These are phyloP conservation scores for Sparassis latifolia DNA, from an alignment of 1,284 basidiomycete genomes.

Conservation along the genomic window DNA sequence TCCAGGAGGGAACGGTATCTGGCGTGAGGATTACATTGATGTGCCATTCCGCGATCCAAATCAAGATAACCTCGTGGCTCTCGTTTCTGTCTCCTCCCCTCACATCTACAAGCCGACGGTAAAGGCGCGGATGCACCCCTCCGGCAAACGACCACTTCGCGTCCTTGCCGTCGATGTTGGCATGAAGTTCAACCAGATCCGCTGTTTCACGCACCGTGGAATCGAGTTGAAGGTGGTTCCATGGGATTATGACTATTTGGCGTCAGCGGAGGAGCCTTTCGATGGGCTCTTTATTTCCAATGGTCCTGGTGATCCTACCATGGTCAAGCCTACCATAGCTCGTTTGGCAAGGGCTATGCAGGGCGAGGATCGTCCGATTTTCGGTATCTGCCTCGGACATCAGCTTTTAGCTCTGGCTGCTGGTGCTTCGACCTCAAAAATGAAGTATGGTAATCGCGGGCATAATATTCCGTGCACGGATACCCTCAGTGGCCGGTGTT, in stretches of 20 bases:
- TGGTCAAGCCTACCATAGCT: constrained; percentile 70
- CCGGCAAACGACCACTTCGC: constrained; percentile 70
- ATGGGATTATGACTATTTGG: constrained; percentile 91
- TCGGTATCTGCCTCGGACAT: constrained; percentile 98
- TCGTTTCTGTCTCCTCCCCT: constrained; percentile 74
- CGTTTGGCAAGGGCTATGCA: constrained; percentile 72
- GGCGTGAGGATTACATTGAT: constrained; percentile 80
- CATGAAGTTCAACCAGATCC: constrained; percentile 99
- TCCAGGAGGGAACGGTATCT: constrained; percentile 40
- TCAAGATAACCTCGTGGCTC: constrained; percentile 83
- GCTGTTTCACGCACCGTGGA: constrained; percentile 92
- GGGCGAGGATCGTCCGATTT: constrained; percentile 79
- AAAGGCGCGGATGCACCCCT: constrained; percentile 69
- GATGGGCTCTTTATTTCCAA: constrained; percentile 98
- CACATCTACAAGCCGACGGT: constrained; percentile 63
- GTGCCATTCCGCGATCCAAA: constrained; percentile 90
- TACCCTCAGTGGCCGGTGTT: constrained; percentile 90
- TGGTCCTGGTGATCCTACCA: constrained; percentile 95
- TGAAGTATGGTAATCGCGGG: constrained; percentile 99
- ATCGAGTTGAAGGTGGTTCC: constrained; percentile 97
- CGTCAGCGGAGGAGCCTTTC: constrained; percentile 70
- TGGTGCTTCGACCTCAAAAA: constrained; percentile 92
- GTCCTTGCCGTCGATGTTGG: constrained; percentile 94
- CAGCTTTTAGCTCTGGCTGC: constrained; percentile 94
- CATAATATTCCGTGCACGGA: constrained; percentile 99